Evolutionary conservation across 768 basidiomycete species (phyloP), one percentile per base, ranked within the genome.

Genomic region (Lepiota brunneoincarnata): DNA sequence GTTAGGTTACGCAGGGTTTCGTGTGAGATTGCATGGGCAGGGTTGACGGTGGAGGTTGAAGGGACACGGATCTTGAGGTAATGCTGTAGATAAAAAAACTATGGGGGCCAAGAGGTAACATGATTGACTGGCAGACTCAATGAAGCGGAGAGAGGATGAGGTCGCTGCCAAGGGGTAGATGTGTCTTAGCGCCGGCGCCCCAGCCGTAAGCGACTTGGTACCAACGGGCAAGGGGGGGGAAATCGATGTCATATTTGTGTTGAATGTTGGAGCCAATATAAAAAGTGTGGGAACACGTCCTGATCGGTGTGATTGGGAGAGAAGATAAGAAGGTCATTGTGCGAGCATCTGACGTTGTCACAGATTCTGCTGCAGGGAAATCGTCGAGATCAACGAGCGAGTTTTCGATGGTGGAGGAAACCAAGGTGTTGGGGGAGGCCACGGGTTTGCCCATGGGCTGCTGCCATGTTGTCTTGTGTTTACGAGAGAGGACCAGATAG

Each of bases 261-360:
- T 34, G n/a, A 12, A 17, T 24, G 4, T 24, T 52, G 42, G 35
- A 24, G 43, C 52, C 43, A 54, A 46, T 45, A 45, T 23, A 54
- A 46, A 28, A 47, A 7, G 44, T 54, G 52, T 46, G 52, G 37
- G 52, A 46, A 39, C 17, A 45, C 37, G n/a, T 31, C 36, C 37
- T 15, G 34, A 46, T 46, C 18, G 52, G 44, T 43, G 15, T 40
- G 20, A 7, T 34, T 28, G 37, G 12, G 11, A 18, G 21, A 15
- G 12, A 39, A n/a, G 37, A 46, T 51, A 42, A 41, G 49, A 50
- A 39, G 49, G 49, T 39, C 38, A 41, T 17, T n/a, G 28, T 40
- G 39, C 15, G 49, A 39, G 17, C 15, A 39, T 41, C 40, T 40
- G 49, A 50, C 17, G 17, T 18, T 49, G 48, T 26, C 21, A 50